Conservation (phyloP, 2,329 filamentous ascomycete species). For the Fusarium sp. region DNA sequence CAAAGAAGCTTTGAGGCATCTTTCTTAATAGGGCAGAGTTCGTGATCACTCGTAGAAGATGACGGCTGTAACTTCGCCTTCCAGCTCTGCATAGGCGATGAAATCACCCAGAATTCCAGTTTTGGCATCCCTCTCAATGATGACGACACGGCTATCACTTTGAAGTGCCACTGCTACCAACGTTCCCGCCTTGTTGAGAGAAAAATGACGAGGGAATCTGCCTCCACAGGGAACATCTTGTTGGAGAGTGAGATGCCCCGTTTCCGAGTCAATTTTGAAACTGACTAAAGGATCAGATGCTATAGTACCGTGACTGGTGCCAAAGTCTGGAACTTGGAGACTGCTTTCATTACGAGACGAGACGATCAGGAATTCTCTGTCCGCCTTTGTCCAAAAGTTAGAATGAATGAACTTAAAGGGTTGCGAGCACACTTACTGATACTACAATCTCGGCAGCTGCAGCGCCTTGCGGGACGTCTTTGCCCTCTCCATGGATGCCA, state of each 20-base stretch:
- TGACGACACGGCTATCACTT: slow-evolving; percentile 64
- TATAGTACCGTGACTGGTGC: slow-evolving; percentile 56
- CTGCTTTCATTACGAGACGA: slow-evolving; percentile 72
- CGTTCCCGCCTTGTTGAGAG: slow-evolving; percentile 70
- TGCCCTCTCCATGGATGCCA: slow-evolving; percentile 58
- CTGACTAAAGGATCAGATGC: slow-evolving; percentile 72
- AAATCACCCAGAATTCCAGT: slow-evolving; percentile 66
- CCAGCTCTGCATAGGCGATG: slow-evolving; percentile 53
- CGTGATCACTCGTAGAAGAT: slow-evolving; percentile 55
- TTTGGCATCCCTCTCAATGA: slow-evolving; percentile 67
- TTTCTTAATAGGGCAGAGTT: neutral
- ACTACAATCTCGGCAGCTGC: slow-evolving; percentile 65
- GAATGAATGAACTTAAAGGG: neutral
- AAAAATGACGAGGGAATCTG: slow-evolving; percentile 72
- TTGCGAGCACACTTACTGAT: slow-evolving; percentile 58
- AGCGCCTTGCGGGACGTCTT: slow-evolving; percentile 52
- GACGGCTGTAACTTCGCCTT: slow-evolving; percentile 57
- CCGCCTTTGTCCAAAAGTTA: slow-evolving; percentile 54
- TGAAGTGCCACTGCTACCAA: slow-evolving; percentile 74
- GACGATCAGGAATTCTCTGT: slow-evolving; percentile 70
- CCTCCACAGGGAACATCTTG: slow-evolving; percentile 73
- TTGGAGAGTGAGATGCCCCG: slow-evolving; percentile 64
- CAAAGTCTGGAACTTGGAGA: slow-evolving; percentile 58
- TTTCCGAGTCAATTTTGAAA: slow-evolving; percentile 63
- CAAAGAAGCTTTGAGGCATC: neutral